These are phyloP conservation scores for Tricholoma bakamatsutake DNA, from an alignment of 768 basidiomycete species.

Conservation along the genomic window DNA sequence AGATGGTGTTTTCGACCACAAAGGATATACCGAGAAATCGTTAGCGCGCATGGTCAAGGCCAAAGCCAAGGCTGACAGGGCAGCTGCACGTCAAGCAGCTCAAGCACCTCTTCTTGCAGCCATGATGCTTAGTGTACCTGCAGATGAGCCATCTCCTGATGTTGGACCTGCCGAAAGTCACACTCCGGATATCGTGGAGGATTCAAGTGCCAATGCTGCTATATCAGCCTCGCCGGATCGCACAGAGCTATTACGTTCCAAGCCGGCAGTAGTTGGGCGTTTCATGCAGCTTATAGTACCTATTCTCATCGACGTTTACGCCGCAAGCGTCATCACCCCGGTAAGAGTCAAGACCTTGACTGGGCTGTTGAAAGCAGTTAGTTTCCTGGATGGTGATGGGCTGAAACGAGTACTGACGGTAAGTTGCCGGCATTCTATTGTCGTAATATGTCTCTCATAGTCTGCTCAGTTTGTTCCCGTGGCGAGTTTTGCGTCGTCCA, in stretches of 20 bases:
- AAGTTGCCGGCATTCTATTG: conserved; percentile 21
- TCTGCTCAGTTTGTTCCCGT: conserved; percentile 80
- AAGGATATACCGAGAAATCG: conserved; percentile 83
- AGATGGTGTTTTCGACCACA: conserved; percentile 97
- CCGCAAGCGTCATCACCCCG: conserved; percentile 88
- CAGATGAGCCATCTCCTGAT: conserved; percentile 24
- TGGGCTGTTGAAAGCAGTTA: conserved; percentile 84
- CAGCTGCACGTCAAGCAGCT: conserved; percentile 56
- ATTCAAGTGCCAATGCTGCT: conserved; percentile 22
- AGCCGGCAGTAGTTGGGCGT: conserved; percentile 68
- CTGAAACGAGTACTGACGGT: conserved; percentile 77
- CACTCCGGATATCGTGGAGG: conserved; percentile 36
- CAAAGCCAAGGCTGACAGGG: conserved; percentile 77
- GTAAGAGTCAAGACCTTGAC: conserved; percentile 87
- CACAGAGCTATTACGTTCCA: conserved; percentile 68
- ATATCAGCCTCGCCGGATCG: conserved; percentile 39
- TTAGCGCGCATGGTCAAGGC: conserved; percentile 71
- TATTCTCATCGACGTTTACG: conserved; percentile 96
- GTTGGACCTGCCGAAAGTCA: conserved; percentile 24
- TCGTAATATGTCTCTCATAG: conserved; percentile 8
- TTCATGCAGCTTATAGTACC: conserved; percentile 91
- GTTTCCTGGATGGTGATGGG: conserved; percentile 76
- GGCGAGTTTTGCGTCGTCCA: conserved; percentile 91
- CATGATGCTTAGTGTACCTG: conserved; percentile 4
- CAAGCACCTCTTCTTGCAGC: conserved; percentile 24